These are phyloP conservation scores for Xylariaceae sp. DNA, from an alignment of 2,329 filamentous ascomycete genomes.

Conservation along the genomic window DNA sequence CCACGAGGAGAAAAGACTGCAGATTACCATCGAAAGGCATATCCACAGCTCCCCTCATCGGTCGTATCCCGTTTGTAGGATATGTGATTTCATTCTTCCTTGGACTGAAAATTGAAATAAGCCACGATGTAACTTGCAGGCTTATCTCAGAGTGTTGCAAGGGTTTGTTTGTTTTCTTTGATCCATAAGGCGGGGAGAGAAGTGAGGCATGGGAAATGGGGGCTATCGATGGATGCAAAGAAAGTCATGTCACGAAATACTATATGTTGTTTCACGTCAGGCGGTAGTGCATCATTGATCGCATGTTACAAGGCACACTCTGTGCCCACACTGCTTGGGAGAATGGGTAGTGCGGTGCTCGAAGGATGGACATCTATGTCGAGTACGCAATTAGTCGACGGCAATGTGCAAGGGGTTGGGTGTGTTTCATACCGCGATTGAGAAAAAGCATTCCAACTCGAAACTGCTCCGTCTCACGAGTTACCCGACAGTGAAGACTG, in stretches of 20 bases:
- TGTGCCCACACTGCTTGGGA: too few species aligned
- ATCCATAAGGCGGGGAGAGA: too few species aligned
- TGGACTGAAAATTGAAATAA: slow-evolving; percentile 31
- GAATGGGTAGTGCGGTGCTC: too few species aligned
- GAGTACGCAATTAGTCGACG: too few species aligned
- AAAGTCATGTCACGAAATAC: background rate
- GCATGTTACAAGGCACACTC: too few species aligned
- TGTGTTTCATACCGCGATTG: too few species aligned
- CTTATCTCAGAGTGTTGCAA: slow-evolving; percentile 32
- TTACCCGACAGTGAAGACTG: background rate
- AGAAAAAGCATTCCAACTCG: background rate
- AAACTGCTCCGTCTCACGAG: background rate
- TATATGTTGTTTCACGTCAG: too few species aligned
- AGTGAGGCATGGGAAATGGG: background rate
- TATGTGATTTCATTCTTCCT: slow-evolving; percentile 23
- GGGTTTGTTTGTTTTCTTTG: slow-evolving; percentile 7
- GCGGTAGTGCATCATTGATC: too few species aligned
- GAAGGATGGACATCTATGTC: too few species aligned
- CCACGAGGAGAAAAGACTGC: slow-evolving; percentile 17
- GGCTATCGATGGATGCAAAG: background rate
- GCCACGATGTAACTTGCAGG: slow-evolving; percentile 23
- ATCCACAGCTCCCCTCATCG: slow-evolving; percentile 3
- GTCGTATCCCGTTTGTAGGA: slow-evolving; percentile 8
- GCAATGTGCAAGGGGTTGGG: too few species aligned
- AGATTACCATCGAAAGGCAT: slow-evolving; percentile 3